These are phyloP conservation scores for Jamesozyma spencerorum DNA, from an alignment of 805 yeast genomes.

Conservation along the genomic window DNA sequence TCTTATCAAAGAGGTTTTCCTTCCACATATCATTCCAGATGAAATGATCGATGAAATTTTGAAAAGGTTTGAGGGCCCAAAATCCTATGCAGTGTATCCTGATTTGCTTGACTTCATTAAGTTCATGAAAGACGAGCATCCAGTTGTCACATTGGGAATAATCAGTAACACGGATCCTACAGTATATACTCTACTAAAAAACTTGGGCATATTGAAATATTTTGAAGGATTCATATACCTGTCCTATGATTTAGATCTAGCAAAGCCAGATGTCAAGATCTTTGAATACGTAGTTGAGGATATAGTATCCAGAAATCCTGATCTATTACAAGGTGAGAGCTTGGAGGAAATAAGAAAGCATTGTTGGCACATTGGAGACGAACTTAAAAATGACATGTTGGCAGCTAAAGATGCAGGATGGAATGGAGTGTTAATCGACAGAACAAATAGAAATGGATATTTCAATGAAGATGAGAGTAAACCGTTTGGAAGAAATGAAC, in stretches of 20 bases:
- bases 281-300: constrained; percentile 34
- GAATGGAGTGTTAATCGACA: constrained; percentile 49
- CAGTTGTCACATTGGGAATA: constrained; percentile 35
- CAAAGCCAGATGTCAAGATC: constrained; percentile 45
- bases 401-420: constrained; percentile 51
- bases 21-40: constrained; percentile 27
- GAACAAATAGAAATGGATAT: constrained; percentile 30
- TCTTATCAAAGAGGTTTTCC: constrained; percentile 38
- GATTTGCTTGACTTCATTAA: constrained; percentile 44
- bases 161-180: constrained; percentile 58
- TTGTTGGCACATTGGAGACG: constrained; percentile 66
- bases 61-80: constrained; percentile 38
- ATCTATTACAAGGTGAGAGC: constrained; percentile 7
- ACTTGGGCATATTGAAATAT: constrained; percentile 37
- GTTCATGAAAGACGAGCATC: constrained; percentile 22
- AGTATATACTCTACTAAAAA: constrained; percentile 37
- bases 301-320: constrained; percentile 16
- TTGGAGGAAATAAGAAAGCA: constrained; percentile 16
- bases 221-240: constrained; percentile 37
- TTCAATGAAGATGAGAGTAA: constrained; percentile 7
- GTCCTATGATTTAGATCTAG: constrained; percentile 47
- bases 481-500: constrained; percentile 9
- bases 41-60: constrained; percentile 40
- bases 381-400: constrained; percentile 42
- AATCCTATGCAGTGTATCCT: constrained; percentile 44